Conservation (phyloP, 129 eudicot species). For the Lactuca saligna region DNA sequence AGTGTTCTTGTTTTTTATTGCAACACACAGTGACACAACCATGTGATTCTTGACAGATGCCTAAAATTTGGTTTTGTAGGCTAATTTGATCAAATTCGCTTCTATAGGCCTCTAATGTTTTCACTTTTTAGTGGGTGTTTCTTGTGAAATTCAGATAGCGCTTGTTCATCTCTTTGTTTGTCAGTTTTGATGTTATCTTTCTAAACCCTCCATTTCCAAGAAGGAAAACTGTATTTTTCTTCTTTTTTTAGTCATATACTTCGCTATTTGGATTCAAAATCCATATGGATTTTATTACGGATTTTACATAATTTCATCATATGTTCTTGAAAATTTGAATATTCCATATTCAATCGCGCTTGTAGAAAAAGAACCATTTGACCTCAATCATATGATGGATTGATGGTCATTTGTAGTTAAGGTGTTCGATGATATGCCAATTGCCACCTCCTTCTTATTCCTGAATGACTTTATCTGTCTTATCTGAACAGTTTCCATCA, state of each 20-base stretch:
- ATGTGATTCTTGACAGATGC: not conserved
- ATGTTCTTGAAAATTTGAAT: not conserved
- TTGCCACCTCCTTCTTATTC: not conserved
- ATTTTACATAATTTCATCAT: not conserved
- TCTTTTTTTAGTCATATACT: not conserved
- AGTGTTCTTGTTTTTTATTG: not conserved
- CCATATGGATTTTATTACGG: not conserved
- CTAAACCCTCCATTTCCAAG: not conserved
- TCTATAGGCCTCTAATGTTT: not conserved
- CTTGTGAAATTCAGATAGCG: not conserved
- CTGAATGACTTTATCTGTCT: not conserved
- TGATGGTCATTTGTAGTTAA: slow-evolving; percentile 13
- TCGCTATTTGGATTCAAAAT: not conserved
- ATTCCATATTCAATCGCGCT: not conserved
- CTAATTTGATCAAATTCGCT: slow-evolving; percentile 14
- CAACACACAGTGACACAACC: not conserved
- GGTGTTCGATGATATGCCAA: slow-evolving; percentile 30
- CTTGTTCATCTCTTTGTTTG: slow-evolving; percentile 1
- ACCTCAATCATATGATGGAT: not conserved
- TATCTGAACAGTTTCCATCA: not conserved
- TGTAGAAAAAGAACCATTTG: not conserved
- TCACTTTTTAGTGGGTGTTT: not conserved
- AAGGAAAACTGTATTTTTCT: not conserved
- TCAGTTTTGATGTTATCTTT: not conserved
- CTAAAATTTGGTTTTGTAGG: not conserved